Evolutionary conservation across 2,329 filamentous ascomycete genomes (phyloP), one percentile per base, ranked within the genome.

Genomic region (Aspergillus sp.): DNA sequence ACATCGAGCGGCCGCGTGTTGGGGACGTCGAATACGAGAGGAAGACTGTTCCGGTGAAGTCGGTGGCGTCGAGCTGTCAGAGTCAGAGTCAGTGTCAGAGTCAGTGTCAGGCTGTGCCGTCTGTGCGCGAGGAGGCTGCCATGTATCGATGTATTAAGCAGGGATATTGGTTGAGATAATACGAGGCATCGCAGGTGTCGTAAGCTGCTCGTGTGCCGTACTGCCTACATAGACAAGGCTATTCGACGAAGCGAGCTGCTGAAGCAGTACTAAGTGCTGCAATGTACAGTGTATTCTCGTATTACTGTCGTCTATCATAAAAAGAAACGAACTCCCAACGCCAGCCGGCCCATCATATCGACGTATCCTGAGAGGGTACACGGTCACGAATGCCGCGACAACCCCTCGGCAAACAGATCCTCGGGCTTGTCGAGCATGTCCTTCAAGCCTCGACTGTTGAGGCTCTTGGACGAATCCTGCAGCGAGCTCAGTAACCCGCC

Each of bases 151-250:
- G 32, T n/a, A 50, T 55, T 25, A 33, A 35, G n/a, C 40, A 36
- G 28, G 51, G 51, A 16, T 54, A 46, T 32, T 53, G 52, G 51
- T 34, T 55, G 30, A 39, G 45, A 27, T 51, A 36, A 37, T 15
- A n/a, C 30, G n/a, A n/a, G n/a, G n/a, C n/a, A n/a, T n/a, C n/a
- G n/a, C n/a, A n/a, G n/a, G n/a, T n/a, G n/a, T n/a, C n/a, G n/a
- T n/a, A n/a, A n/a, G n/a, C n/a, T n/a, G n/a, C n/a, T n/a, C n/a
- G n/a, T n/a, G n/a, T n/a, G n/a, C n/a, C n/a, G n/a, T n/a, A n/a
- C n/a, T n/a, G n/a, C n/a, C n/a, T n/a, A n/a, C n/a, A n/a, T n/a
- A n/a, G n/a, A n/a, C n/a, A n/a, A n/a, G n/a, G n/a, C n/a, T n/a
- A n/a, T n/a, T n/a, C n/a, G n/a, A n/a, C n/a, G n/a, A n/a, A n/a